Base-by-base conservation (phyloP, 495 filamentous ascomycete genomes). In the Tirmania nivea region DNA sequence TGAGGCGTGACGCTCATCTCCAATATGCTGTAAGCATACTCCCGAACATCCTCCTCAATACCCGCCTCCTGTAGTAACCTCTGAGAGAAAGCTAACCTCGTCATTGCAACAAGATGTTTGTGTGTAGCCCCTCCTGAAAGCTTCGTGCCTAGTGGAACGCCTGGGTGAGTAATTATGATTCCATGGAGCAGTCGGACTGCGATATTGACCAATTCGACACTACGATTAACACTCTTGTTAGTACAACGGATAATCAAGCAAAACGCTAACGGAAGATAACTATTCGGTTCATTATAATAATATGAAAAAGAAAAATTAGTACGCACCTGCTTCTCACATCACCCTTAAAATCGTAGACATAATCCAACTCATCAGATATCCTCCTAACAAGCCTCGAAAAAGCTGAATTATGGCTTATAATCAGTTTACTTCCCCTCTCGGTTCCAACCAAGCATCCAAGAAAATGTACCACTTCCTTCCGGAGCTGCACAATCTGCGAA, bases 31-130 rank as follows among this genome's bases (percentile, higher is more conserved):
- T 79, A 76, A 51, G 81, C 81, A 64, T 71, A 74, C 52, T 83
- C 78, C 17, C 78, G 71, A 11, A 77, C 76, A 50, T 79, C 78
- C 51, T 81, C 76, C 19, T 79, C 75, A 52, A 86, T 79, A 2
- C 78, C 79, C 19, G 67, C 67, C 63, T 85, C 81, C 12, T 83
- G 63, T 48, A 78, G 68, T 7, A 71, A 57, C 3, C 74, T 73
- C 55, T 83, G 78, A 49, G 73, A 77, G 54, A 85, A 84, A 1
- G 81, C 81, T 34, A 85, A 60, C 10, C 81, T 68, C 10, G 79
- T 80, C 54, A 86, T 66, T 11, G 74, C 71, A 9, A 83, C 75
- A 0, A 81, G 65, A 55, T 79, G 75, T 55, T 83, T 83, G 57
- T 84, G 78, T 52, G 71, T 71, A 12, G 74, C 67, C 2, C 80